phyloP scores from a whole-genome alignment of 106 monocot species.

The Alisma plantagoaquatica region DNA sequence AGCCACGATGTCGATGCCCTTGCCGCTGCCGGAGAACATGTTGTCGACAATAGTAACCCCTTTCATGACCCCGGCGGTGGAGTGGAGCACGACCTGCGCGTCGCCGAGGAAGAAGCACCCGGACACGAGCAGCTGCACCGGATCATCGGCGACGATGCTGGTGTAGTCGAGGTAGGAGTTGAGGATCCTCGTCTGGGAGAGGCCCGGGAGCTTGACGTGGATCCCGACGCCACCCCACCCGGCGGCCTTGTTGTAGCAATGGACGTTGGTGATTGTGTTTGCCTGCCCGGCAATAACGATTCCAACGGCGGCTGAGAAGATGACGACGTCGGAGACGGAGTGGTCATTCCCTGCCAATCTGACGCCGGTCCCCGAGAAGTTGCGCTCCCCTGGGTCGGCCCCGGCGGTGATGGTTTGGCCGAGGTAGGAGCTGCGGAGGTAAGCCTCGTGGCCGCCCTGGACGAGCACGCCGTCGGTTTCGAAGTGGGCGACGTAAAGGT shows the following conservation, averaged over 20 bases:
- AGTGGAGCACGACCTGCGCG: slow-evolving; percentile 38
- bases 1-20: slow-evolving; percentile 24
- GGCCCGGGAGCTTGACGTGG: slow-evolving; percentile 34
- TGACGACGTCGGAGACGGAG: slow-evolving; percentile 47
- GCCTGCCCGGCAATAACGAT: slow-evolving; percentile 48
- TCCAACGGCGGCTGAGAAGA: slow-evolving; percentile 61
- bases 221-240: slow-evolving; percentile 62
- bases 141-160: slow-evolving; percentile 64
- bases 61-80: slow-evolving; percentile 28
- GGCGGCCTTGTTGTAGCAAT: slow-evolving; percentile 78
- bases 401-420: slow-evolving; percentile 71
- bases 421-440: slow-evolving; percentile 33
- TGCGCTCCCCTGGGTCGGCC: slow-evolving; percentile 37
- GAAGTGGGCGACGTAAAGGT: slow-evolving; percentile 58
- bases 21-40: slow-evolving; percentile 39
- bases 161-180: slow-evolving; percentile 72
- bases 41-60: slow-evolving; percentile 47
- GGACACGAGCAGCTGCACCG: slow-evolving; percentile 44
- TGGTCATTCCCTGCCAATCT: slow-evolving; percentile 49
- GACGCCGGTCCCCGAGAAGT: slow-evolving; percentile 51
- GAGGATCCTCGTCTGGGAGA: slow-evolving; percentile 49
- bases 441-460: slow-evolving; percentile 55
- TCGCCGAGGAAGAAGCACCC: slow-evolving; percentile 52
- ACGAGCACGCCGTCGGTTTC: slow-evolving; percentile 38
- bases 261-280: slow-evolving; percentile 46